Percentiles rank a stretch among this genome's conserved stretches.
These are phyloP conservation scores for Nakaseomyces uthaithaninus DNA, from an alignment of 1,139 yeast genomes.

Conservation along the genomic window DNA sequence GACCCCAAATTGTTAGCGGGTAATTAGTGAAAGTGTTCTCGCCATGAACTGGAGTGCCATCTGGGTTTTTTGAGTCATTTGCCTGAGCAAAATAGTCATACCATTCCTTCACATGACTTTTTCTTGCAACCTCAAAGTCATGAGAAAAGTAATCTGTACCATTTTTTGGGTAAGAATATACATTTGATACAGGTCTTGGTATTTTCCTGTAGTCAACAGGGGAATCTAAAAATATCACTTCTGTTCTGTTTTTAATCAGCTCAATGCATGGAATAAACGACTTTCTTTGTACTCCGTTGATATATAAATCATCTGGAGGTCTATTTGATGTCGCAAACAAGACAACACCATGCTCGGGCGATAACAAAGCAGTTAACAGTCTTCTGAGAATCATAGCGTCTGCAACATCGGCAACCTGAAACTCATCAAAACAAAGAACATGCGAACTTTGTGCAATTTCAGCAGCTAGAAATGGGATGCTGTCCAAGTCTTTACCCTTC, in stretches of 20 bases:
- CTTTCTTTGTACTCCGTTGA: slow-evolving; percentile 87
- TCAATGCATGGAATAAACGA: slow-evolving; percentile 89
- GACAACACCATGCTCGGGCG: slow-evolving; percentile 70
- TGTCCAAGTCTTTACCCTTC: slow-evolving; percentile 61
- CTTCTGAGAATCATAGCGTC: slow-evolving; percentile 93
- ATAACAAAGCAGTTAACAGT: slow-evolving; percentile 51
- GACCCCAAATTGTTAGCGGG: slow-evolving; percentile 66
- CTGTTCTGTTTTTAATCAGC: slow-evolving; percentile 61
- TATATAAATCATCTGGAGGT: slow-evolving; percentile 86
- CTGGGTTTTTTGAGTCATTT: slow-evolving; percentile 34
- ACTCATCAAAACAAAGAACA: slow-evolving; percentile 88
- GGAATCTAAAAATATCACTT: slow-evolving; percentile 73
- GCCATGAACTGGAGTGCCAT: slow-evolving; percentile 11
- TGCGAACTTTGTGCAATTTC: slow-evolving; percentile 72
- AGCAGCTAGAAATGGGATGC: slow-evolving; percentile 75
- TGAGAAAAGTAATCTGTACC: slow-evolving; percentile 44
- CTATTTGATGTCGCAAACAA: slow-evolving; percentile 91
- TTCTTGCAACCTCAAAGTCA: slow-evolving; percentile 46
- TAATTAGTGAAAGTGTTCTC: slow-evolving; percentile 20
- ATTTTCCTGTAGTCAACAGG: slow-evolving; percentile 91
- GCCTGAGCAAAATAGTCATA: slow-evolving; percentile 65
- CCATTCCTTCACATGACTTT: slow-evolving; percentile 69
- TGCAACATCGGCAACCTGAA: slow-evolving; percentile 94
- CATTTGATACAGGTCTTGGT: slow-evolving; percentile 73
- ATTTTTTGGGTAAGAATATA: slow-evolving; percentile 68